Evolutionary conservation across 345 rosid species (phyloP), one percentile per base, ranked within the genome.

Genomic region (Camelina hispida): DNA sequence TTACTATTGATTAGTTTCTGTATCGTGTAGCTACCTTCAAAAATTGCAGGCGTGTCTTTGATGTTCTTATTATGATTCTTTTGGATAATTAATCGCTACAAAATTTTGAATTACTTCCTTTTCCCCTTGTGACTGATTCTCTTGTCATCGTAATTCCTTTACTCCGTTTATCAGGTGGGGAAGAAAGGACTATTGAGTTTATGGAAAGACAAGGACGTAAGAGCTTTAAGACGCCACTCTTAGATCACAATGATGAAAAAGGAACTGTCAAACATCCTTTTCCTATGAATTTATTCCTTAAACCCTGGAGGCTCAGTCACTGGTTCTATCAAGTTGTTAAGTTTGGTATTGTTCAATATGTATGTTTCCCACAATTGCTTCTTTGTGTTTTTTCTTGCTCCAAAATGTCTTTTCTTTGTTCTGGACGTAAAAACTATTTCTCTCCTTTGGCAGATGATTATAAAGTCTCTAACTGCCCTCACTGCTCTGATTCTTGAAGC

Each of bases 261-360:
- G 93, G 97, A 79, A 78, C 68, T 48, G 82, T 95, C 37, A 83
- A 82, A 76, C 99, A 95, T 65, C 97, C 89, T 72, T 95, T 95
- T 75, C 99, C 99, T 35, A 85, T 95, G 90, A 95, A 95, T 66
- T 80, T 68, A 28, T 4, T 95, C 76, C 63, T 91, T 17, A 88
- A 84, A 79, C 96, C 97, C 2, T 95, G 99, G 99, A 85, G 84
- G 82, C 99, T 91, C 74, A 91, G 98, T 78, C 91, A 67, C 75
- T 86, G 98, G 97, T 89, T 96, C 78, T 96, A 93, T 83, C 99
- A 83, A 84, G 93, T 93, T 78, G 85, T 93, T 79, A 96, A 96
- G 87, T 81, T 93, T 67, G 99, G 99, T 56, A 96, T 96, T 81
- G 97, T 96, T 76, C 99, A 93, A 88, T 96, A 96, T 79, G 99